phyloP scores from a whole-genome alignment of 768 basidiomycete species.

The Termitomyces eurrhizus region DNA sequence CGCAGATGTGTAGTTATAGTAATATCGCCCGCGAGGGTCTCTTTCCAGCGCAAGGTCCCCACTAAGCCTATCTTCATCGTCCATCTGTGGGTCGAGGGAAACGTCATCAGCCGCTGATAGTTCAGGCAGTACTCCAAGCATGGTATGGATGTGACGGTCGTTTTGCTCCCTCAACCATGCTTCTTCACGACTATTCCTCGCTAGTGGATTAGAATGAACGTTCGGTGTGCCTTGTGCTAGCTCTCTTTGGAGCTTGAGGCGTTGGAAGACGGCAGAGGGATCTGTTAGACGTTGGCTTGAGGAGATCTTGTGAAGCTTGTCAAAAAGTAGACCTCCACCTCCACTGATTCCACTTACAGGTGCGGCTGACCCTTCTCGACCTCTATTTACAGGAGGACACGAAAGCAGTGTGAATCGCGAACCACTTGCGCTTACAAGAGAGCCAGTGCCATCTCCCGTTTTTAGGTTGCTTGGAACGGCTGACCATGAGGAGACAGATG shows the following conservation, averaged over 20 bases:
- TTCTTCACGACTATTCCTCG: constrained; percentile 63
- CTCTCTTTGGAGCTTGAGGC: constrained; percentile 43
- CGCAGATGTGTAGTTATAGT: constrained; percentile 63
- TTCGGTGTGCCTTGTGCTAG: constrained; percentile 36
- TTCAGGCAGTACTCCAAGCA: constrained; percentile 54
- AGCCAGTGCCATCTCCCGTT: background rate
- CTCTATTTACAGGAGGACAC: background rate
- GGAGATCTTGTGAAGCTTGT: constrained; percentile 21
- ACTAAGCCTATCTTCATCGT: constrained; percentile 40
- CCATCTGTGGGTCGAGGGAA: constrained; percentile 34
- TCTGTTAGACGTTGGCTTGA: constrained; percentile 32
- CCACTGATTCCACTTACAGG: background rate
- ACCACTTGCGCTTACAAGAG: constrained; percentile 6
- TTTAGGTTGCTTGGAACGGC: background rate
- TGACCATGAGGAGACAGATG: constrained; percentile 16
- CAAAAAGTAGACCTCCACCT: constrained; percentile 23
- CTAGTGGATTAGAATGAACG: constrained; percentile 38
- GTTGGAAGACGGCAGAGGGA: constrained; percentile 50
- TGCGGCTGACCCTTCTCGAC: background rate
- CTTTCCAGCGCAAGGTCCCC: constrained; percentile 67
- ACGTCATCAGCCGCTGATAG: constrained; percentile 54
- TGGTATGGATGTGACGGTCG: constrained; percentile 55
- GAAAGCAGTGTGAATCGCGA: constrained; percentile 14
- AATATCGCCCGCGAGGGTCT: constrained; percentile 67
- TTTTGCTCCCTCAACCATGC: constrained; percentile 86